These are phyloP conservation scores for Didymella keratinophila DNA, from an alignment of 2,329 filamentous ascomycete genomes.

Conservation along the genomic window DNA sequence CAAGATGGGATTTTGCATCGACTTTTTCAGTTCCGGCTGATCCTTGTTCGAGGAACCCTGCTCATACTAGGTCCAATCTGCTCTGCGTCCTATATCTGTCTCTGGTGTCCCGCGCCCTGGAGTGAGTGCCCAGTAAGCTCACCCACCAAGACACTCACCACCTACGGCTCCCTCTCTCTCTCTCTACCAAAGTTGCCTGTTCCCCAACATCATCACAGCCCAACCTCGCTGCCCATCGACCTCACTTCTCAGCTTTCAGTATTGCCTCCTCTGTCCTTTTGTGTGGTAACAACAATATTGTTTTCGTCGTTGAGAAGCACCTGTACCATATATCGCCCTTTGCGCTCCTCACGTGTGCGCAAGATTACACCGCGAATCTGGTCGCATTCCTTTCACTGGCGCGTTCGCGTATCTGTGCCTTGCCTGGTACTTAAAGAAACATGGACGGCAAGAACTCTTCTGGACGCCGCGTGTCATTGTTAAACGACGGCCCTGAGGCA, in stretches of 20 bases:
- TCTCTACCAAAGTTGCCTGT: background rate
- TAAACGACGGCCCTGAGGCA: conserved; percentile 56
- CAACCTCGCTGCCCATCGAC: background rate
- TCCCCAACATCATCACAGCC: conserved; percentile 2
- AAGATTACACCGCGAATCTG: conserved; percentile 24
- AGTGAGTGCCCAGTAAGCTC: conserved; percentile 16
- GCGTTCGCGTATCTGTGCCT: conserved; percentile 42
- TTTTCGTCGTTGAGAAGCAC: conserved; percentile 1
- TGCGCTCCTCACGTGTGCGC: conserved; percentile 34
- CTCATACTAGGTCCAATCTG: conserved; percentile 20
- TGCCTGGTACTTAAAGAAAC: conserved; percentile 35
- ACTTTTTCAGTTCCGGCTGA: conserved; percentile 21
- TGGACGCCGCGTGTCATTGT: conserved; percentile 59
- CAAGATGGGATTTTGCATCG: conserved; percentile 27
- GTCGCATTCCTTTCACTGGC: conserved; percentile 42
- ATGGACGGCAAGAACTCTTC: conserved; percentile 62
- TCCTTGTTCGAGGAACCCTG: conserved; percentile 21
- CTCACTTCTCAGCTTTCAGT: conserved; percentile 1
- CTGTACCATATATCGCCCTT: conserved; percentile 9
- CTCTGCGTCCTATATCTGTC: conserved; percentile 22
- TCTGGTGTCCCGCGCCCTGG: conserved; percentile 17
- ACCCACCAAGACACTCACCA: conserved; percentile 5
- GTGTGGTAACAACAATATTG: background rate
- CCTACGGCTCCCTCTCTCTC: conserved; percentile 2
- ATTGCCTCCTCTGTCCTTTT: background rate